These are phyloP conservation scores for Geotrichum histeridarum DNA, from an alignment of 1,139 yeast genomes.

Conservation along the genomic window DNA sequence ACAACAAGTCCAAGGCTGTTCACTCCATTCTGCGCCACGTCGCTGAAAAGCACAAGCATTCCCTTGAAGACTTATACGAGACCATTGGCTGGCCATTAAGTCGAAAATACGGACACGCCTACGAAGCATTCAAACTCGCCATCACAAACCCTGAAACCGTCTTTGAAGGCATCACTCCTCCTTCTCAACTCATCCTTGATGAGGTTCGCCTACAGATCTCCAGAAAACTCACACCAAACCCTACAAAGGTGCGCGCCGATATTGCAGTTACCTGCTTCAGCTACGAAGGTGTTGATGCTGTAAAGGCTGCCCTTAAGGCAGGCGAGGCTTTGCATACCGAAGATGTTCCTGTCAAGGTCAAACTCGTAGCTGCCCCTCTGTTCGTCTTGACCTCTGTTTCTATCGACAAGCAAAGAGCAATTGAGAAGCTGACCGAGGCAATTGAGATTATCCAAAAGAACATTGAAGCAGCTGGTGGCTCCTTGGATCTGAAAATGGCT, in stretches of 20 bases:
- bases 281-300: slow-evolving; percentile 97
- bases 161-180: slow-evolving; percentile 74
- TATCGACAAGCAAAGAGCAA: slow-evolving; percentile 84
- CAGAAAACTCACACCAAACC: slow-evolving; percentile 94
- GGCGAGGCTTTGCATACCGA: slow-evolving; percentile 85
- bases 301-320: slow-evolving; percentile 77
- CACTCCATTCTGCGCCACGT: slow-evolving; percentile 96
- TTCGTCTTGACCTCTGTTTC: slow-evolving; percentile 92
- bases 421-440: slow-evolving; percentile 70
- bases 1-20: slow-evolving; percentile 93
- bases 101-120: slow-evolving; percentile 92
- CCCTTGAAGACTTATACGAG: slow-evolving; percentile 80
- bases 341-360: slow-evolving; percentile 77
- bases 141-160: slow-evolving; percentile 85
- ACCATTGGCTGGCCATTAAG: slow-evolving; percentile 97
- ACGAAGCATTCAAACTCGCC: slow-evolving; percentile 94
- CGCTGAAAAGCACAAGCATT: slow-evolving; percentile 84
- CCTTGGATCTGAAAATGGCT: slow-evolving; percentile 90
- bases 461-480: slow-evolving; percentile 74
- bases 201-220: slow-evolving; percentile 83
- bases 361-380: slow-evolving; percentile 95
- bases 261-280: slow-evolving; percentile 95
- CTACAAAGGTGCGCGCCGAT: slow-evolving; percentile 95
- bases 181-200: slow-evolving; percentile 65
- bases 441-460: slow-evolving; percentile 67